A percentile compares a stretch with the other conserved stretches of the same genome.
These are phyloP conservation scores for Daldinia decipiens DNA, from an alignment of 495 filamentous ascomycete genomes.

Conservation along the genomic window DNA sequence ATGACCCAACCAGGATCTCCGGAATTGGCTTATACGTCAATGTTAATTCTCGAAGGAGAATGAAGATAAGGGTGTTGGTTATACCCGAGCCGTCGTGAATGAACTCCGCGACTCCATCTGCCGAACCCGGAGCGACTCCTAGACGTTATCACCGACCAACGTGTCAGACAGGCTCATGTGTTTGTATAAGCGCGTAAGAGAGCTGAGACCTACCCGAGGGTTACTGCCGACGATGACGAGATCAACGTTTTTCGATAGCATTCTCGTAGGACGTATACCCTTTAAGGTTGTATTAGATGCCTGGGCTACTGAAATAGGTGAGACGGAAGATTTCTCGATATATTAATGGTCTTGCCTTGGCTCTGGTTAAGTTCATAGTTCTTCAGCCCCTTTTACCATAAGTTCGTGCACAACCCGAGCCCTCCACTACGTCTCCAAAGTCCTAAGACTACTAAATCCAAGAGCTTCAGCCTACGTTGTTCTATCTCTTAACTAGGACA, in stretches of 20 bases:
- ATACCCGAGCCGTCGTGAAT: not conserved
- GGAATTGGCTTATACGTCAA: not conserved
- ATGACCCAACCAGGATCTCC: not conserved
- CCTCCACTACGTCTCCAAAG: too few relatives aligned
- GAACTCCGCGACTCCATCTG: not conserved
- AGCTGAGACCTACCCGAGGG: not conserved
- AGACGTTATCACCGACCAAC: not conserved
- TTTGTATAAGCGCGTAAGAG: not conserved
- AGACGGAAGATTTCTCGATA: too few relatives aligned
- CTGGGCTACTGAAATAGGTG: too few relatives aligned
- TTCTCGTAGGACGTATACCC: not conserved
- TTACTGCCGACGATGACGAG: not conserved
- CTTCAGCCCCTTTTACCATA: not conserved
- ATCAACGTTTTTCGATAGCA: not conserved
- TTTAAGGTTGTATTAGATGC: not conserved
- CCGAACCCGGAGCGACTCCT: not conserved
- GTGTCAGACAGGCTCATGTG: not conserved
- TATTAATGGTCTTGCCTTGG: too few relatives aligned
- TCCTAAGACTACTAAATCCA: not conserved
- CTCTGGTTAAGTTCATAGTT: too few relatives aligned
- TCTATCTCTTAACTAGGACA: not conserved
- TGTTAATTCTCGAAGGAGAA: not conserved
- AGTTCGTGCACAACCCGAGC: not conserved
- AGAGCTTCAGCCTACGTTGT: not conserved
- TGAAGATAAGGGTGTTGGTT: not conserved